These are phyloP conservation scores for Nannizziopsis barbatae DNA, from an alignment of 2,329 filamentous ascomycete species.

Conservation along the genomic window DNA sequence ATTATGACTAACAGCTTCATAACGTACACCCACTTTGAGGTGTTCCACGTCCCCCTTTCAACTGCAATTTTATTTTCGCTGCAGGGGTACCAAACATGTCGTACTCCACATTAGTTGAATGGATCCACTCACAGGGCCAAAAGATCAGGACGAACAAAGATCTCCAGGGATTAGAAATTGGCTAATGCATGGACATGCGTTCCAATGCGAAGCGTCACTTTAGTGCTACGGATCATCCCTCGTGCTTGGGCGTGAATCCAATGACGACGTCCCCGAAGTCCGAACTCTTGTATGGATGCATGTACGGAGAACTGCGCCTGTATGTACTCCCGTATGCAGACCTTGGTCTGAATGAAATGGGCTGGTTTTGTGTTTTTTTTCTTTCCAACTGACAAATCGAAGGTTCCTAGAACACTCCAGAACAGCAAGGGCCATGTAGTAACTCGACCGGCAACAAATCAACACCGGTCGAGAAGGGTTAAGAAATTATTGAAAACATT, in stretches of 20 bases:
- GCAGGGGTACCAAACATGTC: conserved; percentile 4
- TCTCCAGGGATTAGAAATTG: background rate
- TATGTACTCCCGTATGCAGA: too few relatives aligned
- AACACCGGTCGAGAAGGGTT: too few relatives aligned
- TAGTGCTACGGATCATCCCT: conserved; percentile 6
- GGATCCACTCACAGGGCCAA: conserved; percentile 3
- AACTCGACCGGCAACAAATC: too few relatives aligned
- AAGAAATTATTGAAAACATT: too few relatives aligned
- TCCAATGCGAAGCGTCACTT: background rate
- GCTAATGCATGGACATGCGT: conserved; percentile 2
- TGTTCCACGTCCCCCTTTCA: conserved; percentile 1
- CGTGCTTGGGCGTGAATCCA: conserved; percentile 6
- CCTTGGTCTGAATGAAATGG: too few relatives aligned
- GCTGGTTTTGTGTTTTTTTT: too few relatives aligned
- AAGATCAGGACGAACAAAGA: conserved; percentile 2
- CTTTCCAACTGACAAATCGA: too few relatives aligned
- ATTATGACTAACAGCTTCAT: background rate
- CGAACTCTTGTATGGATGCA: background rate
- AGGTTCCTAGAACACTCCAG: too few relatives aligned
- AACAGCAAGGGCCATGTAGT: too few relatives aligned
- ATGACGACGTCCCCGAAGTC: conserved; percentile 1
- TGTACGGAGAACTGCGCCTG: too few relatives aligned
- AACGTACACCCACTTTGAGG: conserved; percentile 2
- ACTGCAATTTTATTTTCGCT: conserved; percentile 7
- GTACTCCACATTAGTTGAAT: too few relatives aligned